Base-by-base conservation (phyloP, 1,284 basidiomycete species). In the Chiua sp. region DNA sequence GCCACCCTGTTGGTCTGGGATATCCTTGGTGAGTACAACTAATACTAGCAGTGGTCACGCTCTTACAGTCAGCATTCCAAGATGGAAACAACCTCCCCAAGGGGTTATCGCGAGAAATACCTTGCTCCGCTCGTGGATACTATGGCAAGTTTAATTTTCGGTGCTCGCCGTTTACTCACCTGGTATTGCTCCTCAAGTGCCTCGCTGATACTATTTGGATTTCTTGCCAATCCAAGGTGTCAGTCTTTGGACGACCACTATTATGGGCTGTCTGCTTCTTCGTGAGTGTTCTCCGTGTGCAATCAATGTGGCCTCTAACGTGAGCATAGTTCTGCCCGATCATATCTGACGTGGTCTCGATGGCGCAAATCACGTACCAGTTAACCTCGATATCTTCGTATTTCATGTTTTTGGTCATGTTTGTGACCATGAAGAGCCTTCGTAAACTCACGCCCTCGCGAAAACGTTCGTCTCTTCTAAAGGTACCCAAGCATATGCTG, bases 241-340 rank as follows among this genome's bases (percentile, higher is more conserved):
- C 23, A 7, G 20, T 58, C 10, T 55, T 55, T 44, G 51, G n/a
- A 46, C 55, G 57, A 1, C 59, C 61, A 28, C 2, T 73, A 6
- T 15, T 53, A 42, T 70, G 63, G 61, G 68, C 61, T 4, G 3
- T 70, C 50, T 62, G 47, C 47, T 70, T 70, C 53, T 70, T 70
- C 47, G 68, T 70, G 46, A 56, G 68, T 23, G 7, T 6, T 28
- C 22, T 48, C 2, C 44, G 23, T 18, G 23, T 50, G 2, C 7
- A 11, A 3, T 7, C 42, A 44, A 47, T 4, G 4, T 8, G 1
- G 10, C 18, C 4, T 52, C 59, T 70, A 49, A 73, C 12, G 12
- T 4, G 0, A 4, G 42, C 2, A 3, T n/a, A 70, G 71, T 73
- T 70, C 57, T 53, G 46, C 22, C 68, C 68, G 1, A 49, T 70